A percentile compares a stretch with the other conserved stretches of the same genome.
These are phyloP conservation scores for Mycena pura DNA, from an alignment of 768 basidiomycete genomes.

Conservation along the genomic window DNA sequence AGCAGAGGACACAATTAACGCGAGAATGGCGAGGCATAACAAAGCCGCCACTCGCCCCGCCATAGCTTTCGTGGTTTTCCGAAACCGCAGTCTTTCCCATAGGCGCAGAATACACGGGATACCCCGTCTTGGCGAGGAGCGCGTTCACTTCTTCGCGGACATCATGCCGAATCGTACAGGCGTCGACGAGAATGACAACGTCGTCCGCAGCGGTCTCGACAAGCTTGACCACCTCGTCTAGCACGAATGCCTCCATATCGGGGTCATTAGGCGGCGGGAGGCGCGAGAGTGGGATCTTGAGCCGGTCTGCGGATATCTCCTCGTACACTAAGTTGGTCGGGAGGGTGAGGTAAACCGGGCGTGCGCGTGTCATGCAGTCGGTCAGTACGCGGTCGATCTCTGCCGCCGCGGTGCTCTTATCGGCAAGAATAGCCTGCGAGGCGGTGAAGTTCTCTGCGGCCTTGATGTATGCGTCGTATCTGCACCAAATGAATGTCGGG, in stretches of 20 bases:
- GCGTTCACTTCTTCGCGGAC: constrained; percentile 67
- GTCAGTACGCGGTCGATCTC: constrained; percentile 83
- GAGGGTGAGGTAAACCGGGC: constrained; percentile 87
- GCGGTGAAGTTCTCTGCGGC: constrained; percentile 79
- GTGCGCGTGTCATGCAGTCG: constrained; percentile 71
- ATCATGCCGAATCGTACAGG: constrained; percentile 78
- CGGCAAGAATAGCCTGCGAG: constrained; percentile 66
- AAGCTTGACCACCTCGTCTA: constrained; percentile 72
- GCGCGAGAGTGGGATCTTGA: constrained; percentile 64
- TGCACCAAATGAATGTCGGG: constrained; percentile 30
- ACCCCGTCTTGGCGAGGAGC: constrained; percentile 67
- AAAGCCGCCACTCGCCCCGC: constrained; percentile 63
- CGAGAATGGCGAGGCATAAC: not conserved
- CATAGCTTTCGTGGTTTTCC: constrained; percentile 75
- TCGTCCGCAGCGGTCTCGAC: constrained; percentile 71
- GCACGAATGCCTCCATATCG: constrained; percentile 68
- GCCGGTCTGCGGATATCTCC: constrained; percentile 68
- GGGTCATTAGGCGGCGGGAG: constrained; percentile 59
- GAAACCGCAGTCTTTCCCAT: constrained; percentile 85
- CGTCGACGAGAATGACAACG: constrained; percentile 80
- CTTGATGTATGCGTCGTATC: constrained; percentile 81
- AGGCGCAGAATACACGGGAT: constrained; percentile 76
- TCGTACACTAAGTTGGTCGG: constrained; percentile 82
- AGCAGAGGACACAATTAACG: not conserved
- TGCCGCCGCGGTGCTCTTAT: constrained; percentile 59